phyloP scores from a whole-genome alignment of 2,329 filamentous ascomycete species.

The Myriosclerotinia curreyana region DNA sequence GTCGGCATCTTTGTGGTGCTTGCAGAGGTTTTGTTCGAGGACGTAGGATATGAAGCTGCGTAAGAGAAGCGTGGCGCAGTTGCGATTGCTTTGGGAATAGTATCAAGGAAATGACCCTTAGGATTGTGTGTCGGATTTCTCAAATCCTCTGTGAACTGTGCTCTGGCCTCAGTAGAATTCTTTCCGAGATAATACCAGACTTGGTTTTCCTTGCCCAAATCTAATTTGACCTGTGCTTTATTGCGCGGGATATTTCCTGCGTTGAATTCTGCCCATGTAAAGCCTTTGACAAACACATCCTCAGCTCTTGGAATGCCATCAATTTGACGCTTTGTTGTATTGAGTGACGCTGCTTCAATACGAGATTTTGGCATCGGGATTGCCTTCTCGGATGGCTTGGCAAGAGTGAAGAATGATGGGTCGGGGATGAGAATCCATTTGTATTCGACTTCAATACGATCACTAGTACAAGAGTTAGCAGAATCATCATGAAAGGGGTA shows the following conservation, averaged over 20 bases:
- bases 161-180: slow-evolving; percentile 82
- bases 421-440: slow-evolving; percentile 78
- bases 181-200: slow-evolving; percentile 87
- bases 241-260: slow-evolving; percentile 56
- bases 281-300: slow-evolving; percentile 64
- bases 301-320: slow-evolving; percentile 63
- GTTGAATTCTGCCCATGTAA: slow-evolving; percentile 78
- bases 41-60: slow-evolving; percentile 37
- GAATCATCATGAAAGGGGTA: slow-evolving; percentile 23
- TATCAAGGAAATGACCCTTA: slow-evolving; percentile 70
- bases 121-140: slow-evolving; percentile 57
- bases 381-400: slow-evolving; percentile 71
- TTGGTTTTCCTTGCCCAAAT: slow-evolving; percentile 69
- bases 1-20: slow-evolving; percentile 38
- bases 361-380: slow-evolving; percentile 65
- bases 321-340: slow-evolving; percentile 58
- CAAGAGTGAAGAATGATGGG: slow-evolving; percentile 65
- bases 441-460: slow-evolving; percentile 76
- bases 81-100: slow-evolving; percentile 55
- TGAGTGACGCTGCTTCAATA: slow-evolving; percentile 64
- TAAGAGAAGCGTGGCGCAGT: slow-evolving; percentile 41
- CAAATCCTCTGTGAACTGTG: slow-evolving; percentile 84
- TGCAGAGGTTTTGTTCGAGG: slow-evolving; percentile 28
- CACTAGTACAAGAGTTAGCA: slow-evolving; percentile 52
- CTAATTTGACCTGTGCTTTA: slow-evolving; percentile 62